Conservation (phyloP, 108 stramenopile species). For the Cyclotella sp. region DNA sequence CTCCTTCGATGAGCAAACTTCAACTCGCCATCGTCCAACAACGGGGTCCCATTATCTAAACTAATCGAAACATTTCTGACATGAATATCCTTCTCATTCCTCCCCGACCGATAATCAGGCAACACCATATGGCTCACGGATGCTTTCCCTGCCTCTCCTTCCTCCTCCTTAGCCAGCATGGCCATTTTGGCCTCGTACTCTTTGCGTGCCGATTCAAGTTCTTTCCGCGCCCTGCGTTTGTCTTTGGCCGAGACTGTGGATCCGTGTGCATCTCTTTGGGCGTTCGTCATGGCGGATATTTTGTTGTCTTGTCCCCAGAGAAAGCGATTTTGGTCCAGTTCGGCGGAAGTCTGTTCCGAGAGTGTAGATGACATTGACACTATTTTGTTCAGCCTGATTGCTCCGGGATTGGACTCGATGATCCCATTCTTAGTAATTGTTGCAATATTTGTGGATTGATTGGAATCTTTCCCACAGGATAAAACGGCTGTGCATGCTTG, state of each 20-base stretch:
- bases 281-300: conserved; percentile 77
- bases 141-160: conserved; percentile 59
- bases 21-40: conserved; percentile 91
- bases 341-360: conserved; percentile 54
- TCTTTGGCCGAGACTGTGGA: conserved; percentile 75
- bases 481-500: conserved; percentile 46
- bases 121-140: conserved; percentile 81
- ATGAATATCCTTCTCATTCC: conserved; percentile 89
- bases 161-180: conserved; percentile 52
- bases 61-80: conserved; percentile 78
- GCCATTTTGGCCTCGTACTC: conserved; percentile 65
- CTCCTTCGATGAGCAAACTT: conserved; percentile 93
- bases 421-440: conserved; percentile 15
- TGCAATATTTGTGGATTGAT: conserved; percentile 5
- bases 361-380: conserved; percentile 73
- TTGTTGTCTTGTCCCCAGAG: conserved; percentile 76
- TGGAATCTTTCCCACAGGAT: neutral
- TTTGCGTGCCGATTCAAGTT: conserved; percentile 71
- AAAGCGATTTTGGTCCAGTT: conserved; percentile 66
- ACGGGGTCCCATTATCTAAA: conserved; percentile 86
- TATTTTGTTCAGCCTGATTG: conserved; percentile 70
- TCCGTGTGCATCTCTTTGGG: conserved; percentile 69
- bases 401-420: conserved; percentile 9
- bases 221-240: conserved; percentile 73
- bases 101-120: conserved; percentile 75